These are phyloP conservation scores for Zoysia pacifica DNA, from an alignment of 176 grass and related monocot species.

Conservation along the genomic window DNA sequence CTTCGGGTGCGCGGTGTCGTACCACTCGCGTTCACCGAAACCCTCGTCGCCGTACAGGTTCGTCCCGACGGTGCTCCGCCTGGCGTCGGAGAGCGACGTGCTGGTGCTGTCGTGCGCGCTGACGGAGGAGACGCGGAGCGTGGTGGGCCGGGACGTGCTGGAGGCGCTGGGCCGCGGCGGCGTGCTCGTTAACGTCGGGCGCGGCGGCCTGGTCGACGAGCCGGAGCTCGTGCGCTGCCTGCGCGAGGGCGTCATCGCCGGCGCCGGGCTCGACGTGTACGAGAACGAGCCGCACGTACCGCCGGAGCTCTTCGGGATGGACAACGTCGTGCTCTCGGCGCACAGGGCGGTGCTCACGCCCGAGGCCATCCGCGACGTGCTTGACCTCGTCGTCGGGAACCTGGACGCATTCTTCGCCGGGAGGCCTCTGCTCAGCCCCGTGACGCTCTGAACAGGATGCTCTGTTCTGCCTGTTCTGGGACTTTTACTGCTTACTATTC, in stretches of 20 bases:
- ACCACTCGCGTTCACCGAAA: constrained; percentile 51
- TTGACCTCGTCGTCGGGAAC: constrained; percentile 34
- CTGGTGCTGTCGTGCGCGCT: constrained; percentile 60
- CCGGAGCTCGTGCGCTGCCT: constrained; percentile 66
- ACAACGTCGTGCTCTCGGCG: constrained; percentile 61
- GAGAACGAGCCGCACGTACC: constrained; percentile 57
- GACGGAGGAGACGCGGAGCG: constrained; percentile 44
- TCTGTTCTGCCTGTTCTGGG: no score
- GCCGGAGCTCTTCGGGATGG: constrained; percentile 53
- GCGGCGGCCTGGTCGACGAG: constrained; percentile 66
- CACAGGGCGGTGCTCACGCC: constrained; percentile 59
- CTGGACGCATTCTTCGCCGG: constrained; percentile 65
- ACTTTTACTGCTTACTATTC: no score
- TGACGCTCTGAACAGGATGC: constrained; percentile 27
- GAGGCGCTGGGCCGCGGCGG: constrained; percentile 55
- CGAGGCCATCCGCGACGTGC: constrained; percentile 28
- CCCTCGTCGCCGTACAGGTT: constrained; percentile 34
- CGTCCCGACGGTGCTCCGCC: constrained; percentile 20
- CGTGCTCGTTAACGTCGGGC: constrained; percentile 60
- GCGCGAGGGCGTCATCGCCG: constrained; percentile 49
- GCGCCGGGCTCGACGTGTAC: constrained; percentile 63
- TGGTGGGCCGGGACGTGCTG: constrained; percentile 56
- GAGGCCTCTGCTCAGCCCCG: constrained; percentile 43
- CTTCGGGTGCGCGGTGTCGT: constrained; percentile 57
- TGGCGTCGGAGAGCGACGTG: constrained; percentile 51